A percentile compares a stretch with the other conserved stretches of the same genome.
Conservation (phyloP, 208 protist species). For the Leishmania gerbilli region DNA sequence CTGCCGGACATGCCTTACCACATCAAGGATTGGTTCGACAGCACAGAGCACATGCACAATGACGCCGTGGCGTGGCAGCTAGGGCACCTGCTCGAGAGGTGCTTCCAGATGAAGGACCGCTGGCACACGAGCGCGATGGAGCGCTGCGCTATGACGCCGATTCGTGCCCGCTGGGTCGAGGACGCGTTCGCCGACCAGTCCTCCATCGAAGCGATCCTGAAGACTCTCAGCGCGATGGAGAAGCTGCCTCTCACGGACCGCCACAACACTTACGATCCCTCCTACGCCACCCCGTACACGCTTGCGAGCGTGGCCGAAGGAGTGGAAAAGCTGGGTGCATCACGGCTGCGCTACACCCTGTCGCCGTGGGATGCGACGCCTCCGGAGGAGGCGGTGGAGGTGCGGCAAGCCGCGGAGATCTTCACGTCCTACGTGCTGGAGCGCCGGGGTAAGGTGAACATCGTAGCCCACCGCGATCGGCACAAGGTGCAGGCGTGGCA, state of each 20-base stretch:
- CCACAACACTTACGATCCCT: constrained; percentile 74
- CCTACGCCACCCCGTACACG: constrained; percentile 72
- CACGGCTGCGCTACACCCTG: constrained; percentile 78
- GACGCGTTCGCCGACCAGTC: constrained; percentile 91
- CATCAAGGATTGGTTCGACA: constrained; percentile 93
- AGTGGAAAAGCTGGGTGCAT: constrained; percentile 47
- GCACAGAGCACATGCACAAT: constrained; percentile 91
- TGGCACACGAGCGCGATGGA: constrained; percentile 86
- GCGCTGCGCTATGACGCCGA: constrained; percentile 79
- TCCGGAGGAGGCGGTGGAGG: constrained; percentile 71
- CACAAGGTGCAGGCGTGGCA: constrained; percentile 68
- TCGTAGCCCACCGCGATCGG: constrained; percentile 64
- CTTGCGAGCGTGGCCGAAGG: constrained; percentile 65
- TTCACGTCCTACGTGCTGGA: constrained; percentile 89
- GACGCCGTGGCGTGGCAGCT: constrained; percentile 93
- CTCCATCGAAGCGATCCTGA: constrained; percentile 73
- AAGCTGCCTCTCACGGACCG: constrained; percentile 52
- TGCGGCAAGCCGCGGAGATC: constrained; percentile 73
- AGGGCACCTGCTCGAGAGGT: constrained; percentile 85
- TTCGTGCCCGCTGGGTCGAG: constrained; percentile 86
- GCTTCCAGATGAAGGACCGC: constrained; percentile 81
- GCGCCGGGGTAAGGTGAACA: constrained; percentile 50
- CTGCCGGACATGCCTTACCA: constrained; percentile 88
- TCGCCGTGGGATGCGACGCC: constrained; percentile 83
- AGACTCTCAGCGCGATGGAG: constrained; percentile 83